Conservation (phyloP, 2,329 filamentous ascomycete genomes). For the Cryphonectria nitschkei region DNA sequence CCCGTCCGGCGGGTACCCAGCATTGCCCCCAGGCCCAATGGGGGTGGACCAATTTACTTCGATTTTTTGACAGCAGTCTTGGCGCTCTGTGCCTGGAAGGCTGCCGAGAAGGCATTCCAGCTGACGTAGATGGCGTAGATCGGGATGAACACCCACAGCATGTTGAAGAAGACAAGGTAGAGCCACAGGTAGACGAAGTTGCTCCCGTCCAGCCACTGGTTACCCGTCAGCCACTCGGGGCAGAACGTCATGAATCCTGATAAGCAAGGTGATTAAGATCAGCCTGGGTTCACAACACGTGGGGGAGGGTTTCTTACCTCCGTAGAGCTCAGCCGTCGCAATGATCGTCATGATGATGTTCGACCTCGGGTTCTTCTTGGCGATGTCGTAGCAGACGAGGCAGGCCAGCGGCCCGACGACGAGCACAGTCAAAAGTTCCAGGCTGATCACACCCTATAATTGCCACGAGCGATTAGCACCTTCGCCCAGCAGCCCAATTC, state of each 20-base stretch:
- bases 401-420: constrained; percentile 63
- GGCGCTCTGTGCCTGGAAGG: constrained; percentile 23
- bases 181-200: constrained; percentile 73
- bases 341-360: constrained; percentile 67
- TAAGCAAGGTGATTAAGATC: neutral
- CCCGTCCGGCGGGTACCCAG: neutral
- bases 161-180: constrained; percentile 71
- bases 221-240: constrained; percentile 69
- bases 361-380: constrained; percentile 55
- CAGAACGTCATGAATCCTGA: constrained; percentile 72
- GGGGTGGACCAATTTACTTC: constrained; percentile 5
- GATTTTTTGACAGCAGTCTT: constrained; percentile 19
- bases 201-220: constrained; percentile 63
- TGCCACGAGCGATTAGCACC: constrained; percentile 6
- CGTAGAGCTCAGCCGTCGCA: constrained; percentile 69
- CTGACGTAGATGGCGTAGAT: constrained; percentile 57
- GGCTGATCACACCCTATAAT: constrained; percentile 59
- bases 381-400: constrained; percentile 64
- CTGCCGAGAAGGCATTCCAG: constrained; percentile 25
- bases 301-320: constrained; percentile 44
- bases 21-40: neutral
- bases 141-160: constrained; percentile 68
- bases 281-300: neutral
- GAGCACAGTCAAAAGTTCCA: constrained; percentile 69
- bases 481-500: neutral